Base-by-base conservation (phyloP, 192 early-diverging fungal species). In the Dissophora globulifera region DNA sequence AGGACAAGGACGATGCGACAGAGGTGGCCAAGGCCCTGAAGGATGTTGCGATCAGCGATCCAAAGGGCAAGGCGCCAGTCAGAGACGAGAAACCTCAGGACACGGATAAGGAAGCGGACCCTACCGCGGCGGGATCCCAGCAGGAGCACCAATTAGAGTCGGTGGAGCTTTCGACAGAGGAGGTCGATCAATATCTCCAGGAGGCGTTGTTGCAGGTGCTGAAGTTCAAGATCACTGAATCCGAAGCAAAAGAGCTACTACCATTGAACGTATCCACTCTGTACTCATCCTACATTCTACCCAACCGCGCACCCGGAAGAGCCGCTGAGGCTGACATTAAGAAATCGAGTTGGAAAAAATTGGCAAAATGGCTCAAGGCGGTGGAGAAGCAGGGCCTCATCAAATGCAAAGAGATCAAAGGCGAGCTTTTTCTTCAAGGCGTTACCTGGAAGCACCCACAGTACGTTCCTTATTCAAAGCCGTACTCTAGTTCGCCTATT, bases 281-380 rank as follows among this genome's bases (percentile, higher is more conserved):
- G 9, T 95, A 92, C 65, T 90, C 93, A 12, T 79, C 78, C 0
- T 91, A 94, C 67, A 86, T 98, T 68, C 70, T 92, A 6, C 88
- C 91, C 15, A 86, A 86, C 59, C 81, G 87, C 27, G 90, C 91
- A 3, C 51, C 26, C 1, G 90, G 83, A 7, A 63, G 57, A 0
- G 79, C 79, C 25, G 67, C 69, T 2, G 84, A 85, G 30, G 69
- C 95, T 10, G 96, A 97, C 53, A 85, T 97, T 26, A 94, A 93
- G 76, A 88, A 90, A 50, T 93, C 94, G 6, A 85, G 83, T 27
- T 92, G 88, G 82, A 97, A 97, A 78, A 96, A 96, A 80, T 60
- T 92, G 30, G 83, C 87, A 62, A 97, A 96, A 75, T 96, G 96
- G 74, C 78, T 96, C 54, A 97, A 96, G 63, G 87, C 82, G 13